Percentiles rank a stretch among this genome's conserved stretches.
Evolutionary conservation across 1,284 basidiomycete genomes (phyloP).

Genomic region (Ceratorhiza oryzae-sativae): DNA sequence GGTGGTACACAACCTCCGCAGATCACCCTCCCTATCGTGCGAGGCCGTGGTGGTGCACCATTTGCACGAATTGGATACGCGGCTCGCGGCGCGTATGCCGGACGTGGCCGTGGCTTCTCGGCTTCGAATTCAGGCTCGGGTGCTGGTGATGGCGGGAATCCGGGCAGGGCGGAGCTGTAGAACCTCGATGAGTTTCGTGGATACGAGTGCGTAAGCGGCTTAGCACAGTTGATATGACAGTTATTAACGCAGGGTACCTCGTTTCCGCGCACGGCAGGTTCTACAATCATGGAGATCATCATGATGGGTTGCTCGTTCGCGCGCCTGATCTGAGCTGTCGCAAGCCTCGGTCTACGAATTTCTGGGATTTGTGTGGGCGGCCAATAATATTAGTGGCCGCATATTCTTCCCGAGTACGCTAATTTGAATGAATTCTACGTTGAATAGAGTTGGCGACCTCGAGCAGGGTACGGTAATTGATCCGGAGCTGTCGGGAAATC

Average conservation of each 20-base stretch:
- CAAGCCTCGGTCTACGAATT: conserved; percentile 11
- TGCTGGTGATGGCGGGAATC: conserved; percentile 20
- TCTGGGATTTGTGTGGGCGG: neutral
- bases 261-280: conserved; percentile 2
- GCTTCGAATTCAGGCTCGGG: conserved; percentile 37
- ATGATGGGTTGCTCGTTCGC: conserved; percentile 18
- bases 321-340: conserved; percentile 12
- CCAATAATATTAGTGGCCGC: conserved; percentile 13
- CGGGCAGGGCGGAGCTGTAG: conserved; percentile 34
- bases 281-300: conserved; percentile 35
- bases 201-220: conserved; percentile 12
- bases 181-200: conserved; percentile 17
- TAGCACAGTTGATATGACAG: conserved; percentile 18
- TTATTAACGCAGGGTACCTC: conserved; percentile 37
- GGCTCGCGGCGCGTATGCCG: conserved; percentile 36
- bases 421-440: conserved; percentile 39
- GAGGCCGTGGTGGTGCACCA: conserved; percentile 16
- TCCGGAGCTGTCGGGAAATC: conserved; percentile 33
- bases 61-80: conserved; percentile 34
- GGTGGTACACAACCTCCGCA: conserved; percentile 9
- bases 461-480: conserved; percentile 29
- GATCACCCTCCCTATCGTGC: conserved; percentile 37
- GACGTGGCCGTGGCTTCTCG: conserved; percentile 24
- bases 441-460: conserved; percentile 38
- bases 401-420: conserved; percentile 11